phyloP scores from a whole-genome alignment of 1,284 basidiomycete genomes.

The Vanrija pseudolonga region DNA sequence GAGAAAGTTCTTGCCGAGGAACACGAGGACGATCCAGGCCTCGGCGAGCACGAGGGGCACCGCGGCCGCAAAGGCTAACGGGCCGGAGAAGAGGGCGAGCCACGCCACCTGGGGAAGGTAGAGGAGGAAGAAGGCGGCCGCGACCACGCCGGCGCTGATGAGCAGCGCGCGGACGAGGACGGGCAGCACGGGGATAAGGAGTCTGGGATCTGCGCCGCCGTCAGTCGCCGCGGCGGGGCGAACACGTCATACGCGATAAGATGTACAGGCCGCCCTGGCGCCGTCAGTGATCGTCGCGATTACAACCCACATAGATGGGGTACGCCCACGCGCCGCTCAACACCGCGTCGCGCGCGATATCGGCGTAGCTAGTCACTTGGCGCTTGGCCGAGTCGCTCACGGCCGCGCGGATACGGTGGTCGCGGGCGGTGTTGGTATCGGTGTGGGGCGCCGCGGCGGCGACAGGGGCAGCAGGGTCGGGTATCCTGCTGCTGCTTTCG shows the following conservation, averaged over 20 bases:
- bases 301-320: slow-evolving; percentile 44
- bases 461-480: too few relatives aligned
- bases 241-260: slow-evolving; percentile 27
- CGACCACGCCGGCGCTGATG: slow-evolving; percentile 50
- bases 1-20: slow-evolving; percentile 55
- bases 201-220: slow-evolving; percentile 40
- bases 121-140: slow-evolving; percentile 59
- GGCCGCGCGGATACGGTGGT: slow-evolving; percentile 1
- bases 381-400: slow-evolving; percentile 28
- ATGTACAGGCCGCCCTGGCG: slow-evolving; percentile 48
- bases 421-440: too few relatives aligned
- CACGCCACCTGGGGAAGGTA: slow-evolving; percentile 67
- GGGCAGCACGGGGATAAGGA: slow-evolving; percentile 47
- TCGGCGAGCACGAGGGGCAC: slow-evolving; percentile 52
- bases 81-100: slow-evolving; percentile 62
- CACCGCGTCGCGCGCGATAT: slow-evolving; percentile 43
- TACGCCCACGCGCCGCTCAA: slow-evolving; percentile 50
- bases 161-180: slow-evolving; percentile 41
- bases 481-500: too few relatives aligned
- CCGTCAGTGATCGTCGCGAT: neutral
- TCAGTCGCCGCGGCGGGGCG: neutral
- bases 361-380: slow-evolving; percentile 32
- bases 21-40: slow-evolving; percentile 51
- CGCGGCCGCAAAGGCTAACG: slow-evolving; percentile 54
- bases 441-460: too few relatives aligned